Evolutionary conservation across 345 rosid genomes (phyloP), one percentile per base, ranked within the genome.

Genomic region (Turritis glabra): DNA sequence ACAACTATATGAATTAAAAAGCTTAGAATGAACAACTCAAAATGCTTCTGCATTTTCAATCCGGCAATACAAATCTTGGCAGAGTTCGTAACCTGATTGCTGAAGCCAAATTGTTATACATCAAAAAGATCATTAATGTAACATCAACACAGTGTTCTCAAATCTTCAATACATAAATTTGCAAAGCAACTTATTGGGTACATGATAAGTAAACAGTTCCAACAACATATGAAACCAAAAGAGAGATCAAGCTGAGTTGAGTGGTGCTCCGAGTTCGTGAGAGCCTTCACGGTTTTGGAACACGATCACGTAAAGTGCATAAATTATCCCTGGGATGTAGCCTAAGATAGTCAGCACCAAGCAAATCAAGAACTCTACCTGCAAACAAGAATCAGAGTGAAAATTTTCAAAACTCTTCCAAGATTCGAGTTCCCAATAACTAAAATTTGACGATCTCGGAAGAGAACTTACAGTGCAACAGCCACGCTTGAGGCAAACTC

Each of bases 281-380:
- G 91, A 83, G 75, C 85, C 85, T 1, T 90, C 89, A 14, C 97
- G 98, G 76, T 88, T 78, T 81, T 90, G 77, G 69, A 85, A 95
- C 62, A 95, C 84, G 68, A 95, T 95, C 55, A 86, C 94, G 69
- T 95, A 95, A 19, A 95, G 74, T 0, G 99, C 99, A 59, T 95
- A 92, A 23, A 96, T 89, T 17, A 96, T 96, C 19, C 99, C 99
- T 9, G 98, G 99, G 64, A 96, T 25, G 78, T 92, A 96, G 7
- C 99, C 99, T n/a, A 92, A 84, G 65, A 90, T 67, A 1, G 99
- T 96, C 76, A 96, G 52, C 14, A 92, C 80, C 83, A 92, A 54
- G 64, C 99, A 96, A 5, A 96, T 84, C 53, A 87, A 84, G 77
- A 90, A 88, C 87, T 95, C 99, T 4, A 82, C 80, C 98, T 93